Evolutionary conservation across 495 filamentous ascomycete species (phyloP), one percentile per base, ranked within the genome.

Genomic region (Astrothelium macrocarpum): DNA sequence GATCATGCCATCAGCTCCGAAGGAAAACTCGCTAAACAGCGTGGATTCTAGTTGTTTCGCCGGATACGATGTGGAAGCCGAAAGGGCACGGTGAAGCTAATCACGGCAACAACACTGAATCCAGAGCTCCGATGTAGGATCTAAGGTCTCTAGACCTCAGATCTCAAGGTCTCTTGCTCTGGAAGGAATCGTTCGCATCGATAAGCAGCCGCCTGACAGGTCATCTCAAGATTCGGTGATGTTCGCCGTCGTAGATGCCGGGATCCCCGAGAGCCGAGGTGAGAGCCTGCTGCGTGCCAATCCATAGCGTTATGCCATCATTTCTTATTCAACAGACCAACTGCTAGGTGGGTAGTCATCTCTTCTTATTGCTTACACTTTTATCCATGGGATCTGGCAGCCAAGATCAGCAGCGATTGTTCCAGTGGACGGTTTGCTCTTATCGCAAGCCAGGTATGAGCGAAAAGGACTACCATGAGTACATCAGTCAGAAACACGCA

Each of bases 391-490:
- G 32, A 42, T 43, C 59, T 29, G 59, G 9, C 20, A 61, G 32
- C 32, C 59, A 61, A 61, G 59, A 20, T 14, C 14, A 71, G 79
- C 58, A 77, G 76, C 67, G 32, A 39, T 23, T 26, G 32, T 53
- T 62, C 25, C 39, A 42, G n/a, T 72, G 78, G 46, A 81, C 79
- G 12, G 77, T 83, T 59, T 78, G 74, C 45, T 66, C 61, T 12
- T 68, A 68, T 28, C 66, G 68, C 42, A 70, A 70, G 59, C 63
- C 68, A 1, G 68, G 66, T 9, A 70, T 70, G 66, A 59, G 72
- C 67, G 78, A 80, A 45, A 76, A 79, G 67, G 78, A 71, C 29
- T 81, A 81, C 64, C 70, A 73, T 11, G 61, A 77, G 29, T 74
- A 82, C 68, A 81, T 82, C 53, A 61, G 34, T 20, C 20, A 64